phyloP scores from a whole-genome alignment of 345 rosid species.

The Moricandia moricandioides region DNA sequence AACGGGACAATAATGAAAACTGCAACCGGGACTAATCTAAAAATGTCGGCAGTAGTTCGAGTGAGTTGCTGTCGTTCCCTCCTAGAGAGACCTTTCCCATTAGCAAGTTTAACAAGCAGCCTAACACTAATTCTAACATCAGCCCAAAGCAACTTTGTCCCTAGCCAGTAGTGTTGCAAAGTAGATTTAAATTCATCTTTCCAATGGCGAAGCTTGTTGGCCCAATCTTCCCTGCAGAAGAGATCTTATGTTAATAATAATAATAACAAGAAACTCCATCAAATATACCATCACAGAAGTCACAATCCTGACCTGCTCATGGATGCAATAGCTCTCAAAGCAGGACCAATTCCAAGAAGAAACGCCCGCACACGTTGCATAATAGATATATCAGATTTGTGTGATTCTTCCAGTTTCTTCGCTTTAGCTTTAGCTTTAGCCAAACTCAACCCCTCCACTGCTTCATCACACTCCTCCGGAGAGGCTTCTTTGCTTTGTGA shows the following conservation, averaged over 20 bases:
- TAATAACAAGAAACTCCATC: not conserved
- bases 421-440: constrained; percentile 92
- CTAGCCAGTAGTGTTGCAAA: constrained; percentile 90
- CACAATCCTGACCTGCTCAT: constrained; percentile 78
- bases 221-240: constrained; percentile 85
- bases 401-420: constrained; percentile 63
- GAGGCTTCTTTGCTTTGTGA: constrained; percentile 80
- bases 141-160: constrained; percentile 90
- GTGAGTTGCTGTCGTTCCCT: constrained; percentile 84
- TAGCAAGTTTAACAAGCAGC: constrained; percentile 79
- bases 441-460: constrained; percentile 79
- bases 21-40: constrained; percentile 81
- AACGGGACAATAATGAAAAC: constrained; percentile 91
- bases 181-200: constrained; percentile 88
- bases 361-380: constrained; percentile 55
- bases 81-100: constrained; percentile 89
- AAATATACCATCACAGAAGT: not conserved
- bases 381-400: constrained; percentile 49
- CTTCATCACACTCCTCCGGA: constrained; percentile 94
- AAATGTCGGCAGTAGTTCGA: constrained; percentile 79
- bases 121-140: constrained; percentile 83
- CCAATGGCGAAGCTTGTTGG: constrained; percentile 79
- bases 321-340: constrained; percentile 82
- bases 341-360: constrained; percentile 87
- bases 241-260: constrained; percentile 23